A percentile compares a stretch with the other conserved stretches of the same genome.
Evolutionary conservation across 495 filamentous ascomycete species (phyloP).

Genomic region (Neurospora sp.): DNA sequence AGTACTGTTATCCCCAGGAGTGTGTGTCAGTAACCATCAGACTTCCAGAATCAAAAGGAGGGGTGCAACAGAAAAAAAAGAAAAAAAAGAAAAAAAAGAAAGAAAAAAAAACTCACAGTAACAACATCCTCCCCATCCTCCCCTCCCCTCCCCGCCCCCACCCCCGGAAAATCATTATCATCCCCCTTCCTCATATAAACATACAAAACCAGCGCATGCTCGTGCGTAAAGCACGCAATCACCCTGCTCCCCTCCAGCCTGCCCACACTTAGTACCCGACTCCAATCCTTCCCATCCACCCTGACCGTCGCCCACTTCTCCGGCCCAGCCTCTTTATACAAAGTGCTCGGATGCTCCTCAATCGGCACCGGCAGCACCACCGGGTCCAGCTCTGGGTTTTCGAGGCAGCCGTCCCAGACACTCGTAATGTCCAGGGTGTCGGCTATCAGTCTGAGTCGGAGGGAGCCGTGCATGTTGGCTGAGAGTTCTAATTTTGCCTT

Average conservation of each 20-base stretch:
- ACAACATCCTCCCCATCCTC: background rate
- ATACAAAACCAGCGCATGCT: slow-evolving; percentile 84
- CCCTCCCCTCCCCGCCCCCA: background rate
- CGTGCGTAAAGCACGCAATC: slow-evolving; percentile 72
- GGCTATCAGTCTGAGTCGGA: slow-evolving; percentile 64
- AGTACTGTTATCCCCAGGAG: slow-evolving; percentile 2
- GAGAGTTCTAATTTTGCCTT: slow-evolving; percentile 38
- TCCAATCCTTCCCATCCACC: slow-evolving; percentile 90
- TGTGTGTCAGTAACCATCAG: background rate
- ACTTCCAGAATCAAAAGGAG: background rate
- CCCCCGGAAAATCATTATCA: slow-evolving; percentile 34
- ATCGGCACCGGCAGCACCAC: slow-evolving; percentile 51
- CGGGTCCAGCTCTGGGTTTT: slow-evolving; percentile 77
- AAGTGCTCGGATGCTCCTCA: slow-evolving; percentile 65
- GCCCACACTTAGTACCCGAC: slow-evolving; percentile 79
- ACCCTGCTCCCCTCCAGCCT: slow-evolving; percentile 69
- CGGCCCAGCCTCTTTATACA: slow-evolving; percentile 49
- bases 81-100: too few species aligned
- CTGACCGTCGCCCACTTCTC: slow-evolving; percentile 75
- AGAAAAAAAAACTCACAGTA: background rate
- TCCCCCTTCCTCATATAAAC: slow-evolving; percentile 73
- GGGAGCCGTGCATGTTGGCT: slow-evolving; percentile 84
- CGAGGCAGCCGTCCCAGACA: slow-evolving; percentile 62
- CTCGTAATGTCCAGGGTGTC: slow-evolving; percentile 73
- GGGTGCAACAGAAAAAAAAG: too few species aligned